A percentile compares a stretch with the other conserved stretches of the same genome.
Evolutionary conservation across 768 basidiomycete species (phyloP).

Genomic region (Austroboletus festivus): DNA sequence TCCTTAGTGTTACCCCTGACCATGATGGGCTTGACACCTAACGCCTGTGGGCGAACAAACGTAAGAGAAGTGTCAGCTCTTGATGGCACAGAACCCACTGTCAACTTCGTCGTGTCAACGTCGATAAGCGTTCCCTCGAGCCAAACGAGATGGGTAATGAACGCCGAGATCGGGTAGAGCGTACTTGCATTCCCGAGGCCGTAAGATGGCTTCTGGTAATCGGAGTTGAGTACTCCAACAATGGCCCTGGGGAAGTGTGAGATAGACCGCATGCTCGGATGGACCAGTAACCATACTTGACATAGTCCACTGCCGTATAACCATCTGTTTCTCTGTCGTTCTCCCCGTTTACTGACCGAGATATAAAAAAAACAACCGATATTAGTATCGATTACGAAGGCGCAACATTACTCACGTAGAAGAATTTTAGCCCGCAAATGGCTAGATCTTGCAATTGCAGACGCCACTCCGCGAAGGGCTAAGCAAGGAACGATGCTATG

Average conservation of each 20-base stretch:
- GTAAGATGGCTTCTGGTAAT: slow-evolving; percentile 47
- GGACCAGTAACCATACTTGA: slow-evolving; percentile 46
- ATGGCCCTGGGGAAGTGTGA: slow-evolving; percentile 51
- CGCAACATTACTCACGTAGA: slow-evolving; percentile 55
- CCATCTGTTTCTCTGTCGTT: slow-evolving; percentile 91
- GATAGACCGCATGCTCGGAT: slow-evolving; percentile 6
- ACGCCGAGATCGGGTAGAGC: slow-evolving; percentile 71
- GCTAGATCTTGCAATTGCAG: slow-evolving; percentile 70
- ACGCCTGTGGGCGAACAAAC: slow-evolving; percentile 33
- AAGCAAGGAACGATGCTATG: slow-evolving; percentile 92
- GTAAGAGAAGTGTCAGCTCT: not conserved
- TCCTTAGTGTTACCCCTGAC: slow-evolving; percentile 33
- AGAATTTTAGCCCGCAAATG: slow-evolving; percentile 77
- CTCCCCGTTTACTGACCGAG: slow-evolving; percentile 66
- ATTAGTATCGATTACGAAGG: not conserved
- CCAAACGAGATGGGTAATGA: slow-evolving; percentile 83
- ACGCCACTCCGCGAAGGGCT: slow-evolving; percentile 75
- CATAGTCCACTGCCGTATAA: slow-evolving; percentile 82
- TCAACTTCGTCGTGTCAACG: slow-evolving; percentile 59
- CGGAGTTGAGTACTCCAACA: slow-evolving; percentile 61
- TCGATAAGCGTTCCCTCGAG: slow-evolving; percentile 58
- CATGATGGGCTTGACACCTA: slow-evolving; percentile 61
- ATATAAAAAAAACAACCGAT: no score
- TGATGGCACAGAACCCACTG: slow-evolving; percentile 42
- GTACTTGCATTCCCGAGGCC: slow-evolving; percentile 60